Percentiles rank a stretch among this genome's conserved stretches.
phyloP scores from a whole-genome alignment of 2,329 filamentous ascomycete genomes.

The Huntiella bhutanensis region DNA sequence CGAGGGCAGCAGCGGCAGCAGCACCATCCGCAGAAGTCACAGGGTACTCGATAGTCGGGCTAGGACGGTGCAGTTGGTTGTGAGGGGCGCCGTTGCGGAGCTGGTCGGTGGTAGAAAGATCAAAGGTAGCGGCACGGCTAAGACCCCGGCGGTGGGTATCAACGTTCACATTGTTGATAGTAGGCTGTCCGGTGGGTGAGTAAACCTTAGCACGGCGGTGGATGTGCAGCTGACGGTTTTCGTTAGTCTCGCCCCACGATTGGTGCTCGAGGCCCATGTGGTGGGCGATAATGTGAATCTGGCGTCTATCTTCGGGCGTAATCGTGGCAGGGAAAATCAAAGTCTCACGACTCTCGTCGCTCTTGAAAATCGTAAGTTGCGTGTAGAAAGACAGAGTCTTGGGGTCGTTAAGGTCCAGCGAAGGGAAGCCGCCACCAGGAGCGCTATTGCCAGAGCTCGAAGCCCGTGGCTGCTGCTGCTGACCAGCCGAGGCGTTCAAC shows the following conservation, averaged over 20 bases:
- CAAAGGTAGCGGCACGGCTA: slow-evolving; percentile 89
- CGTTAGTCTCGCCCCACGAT: slow-evolving; percentile 62
- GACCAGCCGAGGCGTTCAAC: slow-evolving; percentile 22
- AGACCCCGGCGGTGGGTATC: slow-evolving; percentile 69
- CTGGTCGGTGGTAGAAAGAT: slow-evolving; percentile 62
- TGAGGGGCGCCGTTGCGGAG: slow-evolving; percentile 51
- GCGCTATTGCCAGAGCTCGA: not conserved
- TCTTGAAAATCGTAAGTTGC: slow-evolving; percentile 74
- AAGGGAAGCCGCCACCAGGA: not conserved
- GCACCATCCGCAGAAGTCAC: slow-evolving; percentile 51
- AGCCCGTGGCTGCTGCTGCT: not conserved
- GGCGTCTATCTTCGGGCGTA: slow-evolving; percentile 66
- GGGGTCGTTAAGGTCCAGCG: slow-evolving; percentile 66
- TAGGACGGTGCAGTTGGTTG: slow-evolving; percentile 55
- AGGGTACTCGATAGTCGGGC: slow-evolving; percentile 72
- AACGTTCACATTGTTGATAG: slow-evolving; percentile 41
- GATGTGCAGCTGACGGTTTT: slow-evolving; percentile 79
- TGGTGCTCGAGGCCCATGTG: slow-evolving; percentile 84
- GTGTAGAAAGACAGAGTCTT: slow-evolving; percentile 76
- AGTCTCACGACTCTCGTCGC: slow-evolving; percentile 56
- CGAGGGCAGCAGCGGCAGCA: slow-evolving; percentile 19
- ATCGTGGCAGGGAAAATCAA: slow-evolving; percentile 69
- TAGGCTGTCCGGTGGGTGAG: slow-evolving; percentile 32
- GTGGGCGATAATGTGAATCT: slow-evolving; percentile 85
- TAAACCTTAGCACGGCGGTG: slow-evolving; percentile 45